Evolutionary conservation across 768 basidiomycete species (phyloP).

Genomic region (Rhizopogon vesiculosus): DNA sequence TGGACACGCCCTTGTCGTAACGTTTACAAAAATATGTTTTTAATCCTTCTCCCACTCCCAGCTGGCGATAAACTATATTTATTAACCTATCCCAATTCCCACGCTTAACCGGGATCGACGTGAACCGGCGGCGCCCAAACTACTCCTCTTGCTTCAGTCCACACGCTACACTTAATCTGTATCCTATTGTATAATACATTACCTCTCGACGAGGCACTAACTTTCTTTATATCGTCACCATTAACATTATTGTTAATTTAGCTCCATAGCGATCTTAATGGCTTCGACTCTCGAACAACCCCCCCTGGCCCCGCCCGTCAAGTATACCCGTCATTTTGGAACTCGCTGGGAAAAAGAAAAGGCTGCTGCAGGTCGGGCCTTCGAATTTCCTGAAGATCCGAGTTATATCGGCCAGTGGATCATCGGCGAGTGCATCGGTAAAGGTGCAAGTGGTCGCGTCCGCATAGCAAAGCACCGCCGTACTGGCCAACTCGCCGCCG

Average conservation of each 20-base stretch:
- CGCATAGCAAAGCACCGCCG: constrained; percentile 85
- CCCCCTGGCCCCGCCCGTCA: constrained; percentile 67
- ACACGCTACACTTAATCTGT: background rate
- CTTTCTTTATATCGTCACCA: constrained; percentile 6
- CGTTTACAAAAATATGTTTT: no score
- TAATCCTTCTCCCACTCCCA: no score
- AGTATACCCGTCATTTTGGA: constrained; percentile 64
- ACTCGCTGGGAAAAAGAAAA: constrained; percentile 89
- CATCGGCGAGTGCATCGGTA: constrained; percentile 90
- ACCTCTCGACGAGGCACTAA: constrained; percentile 2
- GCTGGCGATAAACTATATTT: background rate
- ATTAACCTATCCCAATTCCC: background rate
- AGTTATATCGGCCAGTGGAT: constrained; percentile 88
- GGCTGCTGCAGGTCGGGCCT: constrained; percentile 73
- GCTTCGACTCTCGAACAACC: constrained; percentile 42
- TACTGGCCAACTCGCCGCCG: constrained; percentile 89
- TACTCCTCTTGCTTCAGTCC: background rate
- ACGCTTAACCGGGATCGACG: background rate
- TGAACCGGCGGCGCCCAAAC: no score
- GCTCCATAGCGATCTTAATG: constrained; percentile 13
- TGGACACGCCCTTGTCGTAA: background rate
- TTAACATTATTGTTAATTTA: background rate
- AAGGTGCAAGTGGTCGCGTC: constrained; percentile 91
- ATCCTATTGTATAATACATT: background rate
- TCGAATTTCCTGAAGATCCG: constrained; percentile 82